phyloP scores from a whole-genome alignment of 129 eudicot genomes.

The Flaveria bidentis region DNA sequence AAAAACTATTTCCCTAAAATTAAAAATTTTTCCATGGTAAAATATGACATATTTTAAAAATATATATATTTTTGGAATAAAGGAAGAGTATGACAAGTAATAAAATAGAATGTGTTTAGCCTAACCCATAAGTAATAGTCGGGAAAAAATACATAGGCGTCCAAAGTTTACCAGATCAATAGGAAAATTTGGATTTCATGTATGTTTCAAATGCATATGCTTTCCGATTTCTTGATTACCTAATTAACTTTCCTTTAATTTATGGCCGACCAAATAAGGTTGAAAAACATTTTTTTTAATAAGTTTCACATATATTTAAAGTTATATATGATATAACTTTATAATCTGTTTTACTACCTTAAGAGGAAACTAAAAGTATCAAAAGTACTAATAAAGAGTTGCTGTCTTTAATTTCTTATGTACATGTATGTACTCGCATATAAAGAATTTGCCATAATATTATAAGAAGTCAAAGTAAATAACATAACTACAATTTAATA shows the following conservation, averaged over 20 bases:
- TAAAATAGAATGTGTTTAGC: no score
- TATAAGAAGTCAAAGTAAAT: background rate
- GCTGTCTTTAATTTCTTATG: background rate
- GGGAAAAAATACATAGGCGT: background rate
- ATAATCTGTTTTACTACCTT: background rate
- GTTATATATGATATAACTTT: background rate
- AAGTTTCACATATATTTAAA: background rate
- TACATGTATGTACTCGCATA: background rate
- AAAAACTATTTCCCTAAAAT: no score
- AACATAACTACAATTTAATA: background rate
- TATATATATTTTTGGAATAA: no score
- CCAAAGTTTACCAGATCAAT: background rate
- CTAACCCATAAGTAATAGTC: background rate
- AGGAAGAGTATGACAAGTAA: no score
- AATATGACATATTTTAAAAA: no score
- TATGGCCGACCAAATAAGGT: background rate
- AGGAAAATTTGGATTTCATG: background rate
- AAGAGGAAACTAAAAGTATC: no score
- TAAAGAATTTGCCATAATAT: background rate
- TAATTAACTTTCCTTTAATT: background rate
- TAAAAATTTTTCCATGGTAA: no score
- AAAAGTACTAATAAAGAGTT: no score
- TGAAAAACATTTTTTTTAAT: background rate
- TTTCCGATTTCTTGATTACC: constrained; percentile 4
- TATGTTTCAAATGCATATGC: background rate